These are phyloP conservation scores for Vaccinium macrocarpon DNA, from an alignment of 148 eudicot genomes.

Conservation along the genomic window DNA sequence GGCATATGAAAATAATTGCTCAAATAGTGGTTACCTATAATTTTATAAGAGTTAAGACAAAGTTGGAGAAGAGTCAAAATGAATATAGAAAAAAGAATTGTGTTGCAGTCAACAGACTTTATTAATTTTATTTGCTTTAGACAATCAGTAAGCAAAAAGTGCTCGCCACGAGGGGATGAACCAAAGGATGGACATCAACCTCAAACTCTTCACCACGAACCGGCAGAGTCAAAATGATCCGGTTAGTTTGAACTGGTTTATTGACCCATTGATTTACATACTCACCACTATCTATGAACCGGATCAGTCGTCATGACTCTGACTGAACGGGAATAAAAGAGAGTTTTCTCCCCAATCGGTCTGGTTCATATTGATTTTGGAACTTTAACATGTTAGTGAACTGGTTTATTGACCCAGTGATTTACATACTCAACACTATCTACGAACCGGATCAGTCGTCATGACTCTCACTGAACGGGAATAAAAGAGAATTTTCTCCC, in stretches of 20 bases:
- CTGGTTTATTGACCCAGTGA: neutral
- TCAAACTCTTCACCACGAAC: neutral
- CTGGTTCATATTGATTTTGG: neutral
- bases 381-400: neutral
- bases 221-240: neutral
- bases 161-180: neutral
- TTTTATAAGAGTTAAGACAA: neutral
- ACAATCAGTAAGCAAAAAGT: neutral
- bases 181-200: neutral
- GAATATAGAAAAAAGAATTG: neutral
- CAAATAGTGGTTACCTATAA: neutral
- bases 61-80: neutral
- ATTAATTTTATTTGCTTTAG: neutral
- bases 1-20: conserved; percentile 13
- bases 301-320: neutral
- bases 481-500: neutral
- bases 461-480: neutral
- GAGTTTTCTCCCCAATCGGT: neutral
- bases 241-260: neutral
- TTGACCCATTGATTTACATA: neutral
- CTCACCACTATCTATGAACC: neutral
- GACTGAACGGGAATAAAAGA: neutral
- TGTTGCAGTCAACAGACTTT: neutral
- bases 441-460: neutral
- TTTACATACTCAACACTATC: neutral